Percentiles rank a stretch among this genome's conserved stretches.
Evolutionary conservation across 352 stramenopile genomes (phyloP).

Genomic region (Phytophthora aleatoria): DNA sequence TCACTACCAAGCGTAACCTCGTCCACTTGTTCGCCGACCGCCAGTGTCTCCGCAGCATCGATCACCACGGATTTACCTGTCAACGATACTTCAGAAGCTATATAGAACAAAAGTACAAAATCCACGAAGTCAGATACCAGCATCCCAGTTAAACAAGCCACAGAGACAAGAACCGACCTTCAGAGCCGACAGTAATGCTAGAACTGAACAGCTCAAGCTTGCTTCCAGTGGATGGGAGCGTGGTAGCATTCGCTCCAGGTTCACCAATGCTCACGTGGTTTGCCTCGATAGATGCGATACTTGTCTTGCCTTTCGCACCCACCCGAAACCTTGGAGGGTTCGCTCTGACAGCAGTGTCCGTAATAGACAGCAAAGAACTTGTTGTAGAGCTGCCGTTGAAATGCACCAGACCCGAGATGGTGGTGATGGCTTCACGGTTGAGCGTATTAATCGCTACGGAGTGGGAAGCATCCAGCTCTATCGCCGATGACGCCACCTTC

Average conservation of each 20-base stretch:
- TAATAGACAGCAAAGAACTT: constrained; percentile 28
- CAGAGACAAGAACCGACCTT: constrained; percentile 27
- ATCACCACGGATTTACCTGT: constrained; percentile 29
- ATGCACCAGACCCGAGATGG: constrained; percentile 34
- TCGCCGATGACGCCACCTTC: constrained; percentile 38
- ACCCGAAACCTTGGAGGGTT: constrained; percentile 36
- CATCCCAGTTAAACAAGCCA: constrained; percentile 6
- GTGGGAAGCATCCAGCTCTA: constrained; percentile 35
- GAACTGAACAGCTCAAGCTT: constrained; percentile 37
- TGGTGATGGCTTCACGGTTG: constrained; percentile 29
- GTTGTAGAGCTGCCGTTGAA: constrained; percentile 36
- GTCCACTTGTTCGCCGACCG: constrained; percentile 26
- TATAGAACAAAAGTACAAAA: constrained; percentile 9
- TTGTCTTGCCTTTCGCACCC: constrained; percentile 33
- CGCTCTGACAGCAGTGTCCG: constrained; percentile 24
- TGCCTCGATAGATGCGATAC: constrained; percentile 34
- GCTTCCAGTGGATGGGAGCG: constrained; percentile 18
- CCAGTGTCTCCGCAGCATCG: constrained; percentile 29
- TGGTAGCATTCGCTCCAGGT: constrained; percentile 33
- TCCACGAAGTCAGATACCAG: constrained; percentile 6
- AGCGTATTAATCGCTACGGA: constrained; percentile 34
- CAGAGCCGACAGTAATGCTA: constrained; percentile 38
- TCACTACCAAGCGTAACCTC: constrained; percentile 30
- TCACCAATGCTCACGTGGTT: constrained; percentile 38
- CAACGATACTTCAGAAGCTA: constrained; percentile 35